Percentiles rank a stretch among this genome's conserved stretches.
These are phyloP conservation scores for Metschnikowia noctiluminum DNA, from an alignment of 805 yeast genomes.

Conservation along the genomic window DNA sequence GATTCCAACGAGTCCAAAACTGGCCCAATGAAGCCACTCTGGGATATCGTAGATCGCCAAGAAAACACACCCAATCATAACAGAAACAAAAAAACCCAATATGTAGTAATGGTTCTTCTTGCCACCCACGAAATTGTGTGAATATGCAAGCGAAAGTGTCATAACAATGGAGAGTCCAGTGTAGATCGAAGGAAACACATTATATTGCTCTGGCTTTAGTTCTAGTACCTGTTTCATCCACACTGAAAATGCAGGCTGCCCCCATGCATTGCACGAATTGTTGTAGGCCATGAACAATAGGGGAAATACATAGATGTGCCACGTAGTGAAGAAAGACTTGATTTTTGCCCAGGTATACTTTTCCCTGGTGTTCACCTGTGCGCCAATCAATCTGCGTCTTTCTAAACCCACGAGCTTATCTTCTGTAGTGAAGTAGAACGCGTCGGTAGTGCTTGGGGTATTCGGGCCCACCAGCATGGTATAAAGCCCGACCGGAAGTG, in stretches of 20 bases:
- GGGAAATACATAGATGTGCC: slow-evolving; percentile 50
- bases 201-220: slow-evolving; percentile 32
- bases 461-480: slow-evolving; percentile 33
- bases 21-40: slow-evolving; percentile 46
- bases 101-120: slow-evolving; percentile 35
- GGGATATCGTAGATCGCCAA: slow-evolving; percentile 50
- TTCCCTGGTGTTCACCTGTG: slow-evolving; percentile 37
- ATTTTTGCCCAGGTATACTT: slow-evolving; percentile 40
- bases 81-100: slow-evolving; percentile 33
- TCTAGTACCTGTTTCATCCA: slow-evolving; percentile 43
- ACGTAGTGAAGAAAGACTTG: slow-evolving; percentile 41
- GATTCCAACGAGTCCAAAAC: slow-evolving; percentile 46
- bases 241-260: slow-evolving; percentile 42
- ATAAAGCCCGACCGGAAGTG: slow-evolving; percentile 31
- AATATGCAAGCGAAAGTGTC: slow-evolving; percentile 33
- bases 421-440: slow-evolving; percentile 26
- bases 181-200: slow-evolving; percentile 40
- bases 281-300: slow-evolving; percentile 36
- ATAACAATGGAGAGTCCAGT: slow-evolving; percentile 37
- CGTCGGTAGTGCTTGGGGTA: slow-evolving; percentile 34
- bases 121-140: slow-evolving; percentile 36
- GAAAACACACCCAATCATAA: slow-evolving; percentile 41
- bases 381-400: slow-evolving; percentile 33
- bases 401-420: slow-evolving; percentile 42
- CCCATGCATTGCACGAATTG: slow-evolving; percentile 29